phyloP scores from a whole-genome alignment of 495 filamentous ascomycete genomes.

The Chaetomium cochliodes region DNA sequence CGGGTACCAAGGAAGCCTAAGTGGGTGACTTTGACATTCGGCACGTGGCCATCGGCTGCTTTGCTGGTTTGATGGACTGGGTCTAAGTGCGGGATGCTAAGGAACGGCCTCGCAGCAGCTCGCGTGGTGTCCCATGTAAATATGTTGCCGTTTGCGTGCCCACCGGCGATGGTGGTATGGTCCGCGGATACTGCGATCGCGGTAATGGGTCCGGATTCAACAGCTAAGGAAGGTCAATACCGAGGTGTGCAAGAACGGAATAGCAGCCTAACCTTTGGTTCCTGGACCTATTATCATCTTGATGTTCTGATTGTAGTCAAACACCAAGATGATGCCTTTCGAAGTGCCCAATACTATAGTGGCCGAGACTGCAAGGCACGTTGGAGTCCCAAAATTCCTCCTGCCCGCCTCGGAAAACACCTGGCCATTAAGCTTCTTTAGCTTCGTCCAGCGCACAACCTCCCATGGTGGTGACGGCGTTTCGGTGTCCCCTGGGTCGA shows the following conservation, averaged over 20 bases:
- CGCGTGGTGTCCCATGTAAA: slow-evolving; percentile 94
- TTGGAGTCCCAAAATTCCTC: slow-evolving; percentile 88
- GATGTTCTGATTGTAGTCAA: slow-evolving; percentile 94
- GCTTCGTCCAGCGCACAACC: slow-evolving; percentile 91
- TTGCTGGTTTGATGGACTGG: slow-evolving; percentile 61
- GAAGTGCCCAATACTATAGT: slow-evolving; percentile 89
- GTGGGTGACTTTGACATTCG: slow-evolving; percentile 75
- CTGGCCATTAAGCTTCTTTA: slow-evolving; percentile 84
- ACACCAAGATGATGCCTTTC: slow-evolving; percentile 89
- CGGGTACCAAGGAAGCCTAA: slow-evolving; percentile 92
- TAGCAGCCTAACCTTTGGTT: slow-evolving; percentile 70
- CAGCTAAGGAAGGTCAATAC: slow-evolving; percentile 54
- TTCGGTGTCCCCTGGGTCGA: slow-evolving; percentile 60
- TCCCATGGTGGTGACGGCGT: slow-evolving; percentile 83
- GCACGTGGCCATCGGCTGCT: slow-evolving; percentile 75
- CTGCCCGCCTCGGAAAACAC: slow-evolving; percentile 93
- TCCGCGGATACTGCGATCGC: slow-evolving; percentile 90
- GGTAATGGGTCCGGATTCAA: slow-evolving; percentile 86
- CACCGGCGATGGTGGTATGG: slow-evolving; percentile 83
- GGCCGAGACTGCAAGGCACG: slow-evolving; percentile 85
- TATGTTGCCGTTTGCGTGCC: slow-evolving; percentile 86
- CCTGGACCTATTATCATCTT: slow-evolving; percentile 92
- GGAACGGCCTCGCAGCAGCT: slow-evolving; percentile 78
- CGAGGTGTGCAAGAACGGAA: neutral
- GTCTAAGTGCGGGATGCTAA: slow-evolving; percentile 78